Evolutionary conservation across 2,329 filamentous ascomycete genomes (phyloP).

Genomic region (Fusarium stilboides): DNA sequence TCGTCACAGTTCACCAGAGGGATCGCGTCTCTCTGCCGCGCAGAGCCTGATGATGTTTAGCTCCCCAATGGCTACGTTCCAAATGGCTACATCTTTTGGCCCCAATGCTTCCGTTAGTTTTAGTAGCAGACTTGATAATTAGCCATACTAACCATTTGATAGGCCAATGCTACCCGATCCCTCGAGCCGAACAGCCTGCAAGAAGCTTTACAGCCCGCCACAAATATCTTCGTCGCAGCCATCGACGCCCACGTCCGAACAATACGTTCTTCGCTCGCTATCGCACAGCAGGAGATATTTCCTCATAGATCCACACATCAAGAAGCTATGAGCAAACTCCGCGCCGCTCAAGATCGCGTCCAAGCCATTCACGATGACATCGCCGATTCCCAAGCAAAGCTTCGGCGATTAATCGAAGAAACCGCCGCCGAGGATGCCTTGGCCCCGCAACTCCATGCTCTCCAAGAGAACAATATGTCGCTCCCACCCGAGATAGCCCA

Average conservation of each 20-base stretch:
- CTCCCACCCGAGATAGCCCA: slow-evolving; percentile 49
- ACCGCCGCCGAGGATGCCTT: slow-evolving; percentile 47
- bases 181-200: slow-evolving; percentile 43
- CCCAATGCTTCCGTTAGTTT: slow-evolving; percentile 39
- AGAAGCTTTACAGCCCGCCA: slow-evolving; percentile 46
- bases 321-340: slow-evolving; percentile 45
- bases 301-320: slow-evolving; percentile 49
- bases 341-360: slow-evolving; percentile 38
- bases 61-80: slow-evolving; percentile 50
- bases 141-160: slow-evolving; percentile 5
- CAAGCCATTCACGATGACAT: slow-evolving; percentile 45
- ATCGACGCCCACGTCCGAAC: slow-evolving; percentile 46
- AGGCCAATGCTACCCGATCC: slow-evolving; percentile 40
- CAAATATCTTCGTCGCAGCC: slow-evolving; percentile 37
- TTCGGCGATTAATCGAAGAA: slow-evolving; percentile 44
- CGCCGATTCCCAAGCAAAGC: slow-evolving; percentile 35
- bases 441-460: slow-evolving; percentile 48
- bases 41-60: slow-evolving; percentile 52
- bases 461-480: slow-evolving; percentile 49
- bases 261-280: slow-evolving; percentile 43
- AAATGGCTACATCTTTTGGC: slow-evolving; percentile 46
- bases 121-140: neutral
- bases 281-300: slow-evolving; percentile 48
- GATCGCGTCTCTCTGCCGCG: slow-evolving; percentile 49
- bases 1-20: slow-evolving; percentile 48